phyloP scores from a whole-genome alignment of 2,329 filamentous ascomycete genomes.

The Verticillium isaacii region DNA sequence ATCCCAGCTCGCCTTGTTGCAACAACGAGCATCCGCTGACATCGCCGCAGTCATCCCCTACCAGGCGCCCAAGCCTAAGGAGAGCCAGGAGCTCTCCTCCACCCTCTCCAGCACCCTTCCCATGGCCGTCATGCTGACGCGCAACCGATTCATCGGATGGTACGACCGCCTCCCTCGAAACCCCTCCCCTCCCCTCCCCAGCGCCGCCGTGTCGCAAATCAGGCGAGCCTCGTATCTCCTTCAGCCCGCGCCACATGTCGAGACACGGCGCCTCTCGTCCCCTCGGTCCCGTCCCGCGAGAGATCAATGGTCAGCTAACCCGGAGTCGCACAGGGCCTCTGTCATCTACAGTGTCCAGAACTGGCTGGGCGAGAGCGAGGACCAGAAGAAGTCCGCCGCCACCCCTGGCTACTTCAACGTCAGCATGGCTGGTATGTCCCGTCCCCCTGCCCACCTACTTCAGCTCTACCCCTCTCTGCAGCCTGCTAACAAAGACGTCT shows the following conservation, averaged over 20 bases:
- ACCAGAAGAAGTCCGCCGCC: slow-evolving; percentile 55
- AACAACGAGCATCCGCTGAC: neutral
- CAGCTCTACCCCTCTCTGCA: neutral
- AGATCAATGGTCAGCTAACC: slow-evolving; percentile 1
- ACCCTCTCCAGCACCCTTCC: slow-evolving; percentile 74
- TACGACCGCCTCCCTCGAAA: slow-evolving; percentile 26
- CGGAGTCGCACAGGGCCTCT: slow-evolving; percentile 51
- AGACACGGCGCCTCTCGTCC: neutral
- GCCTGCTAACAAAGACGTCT: neutral
- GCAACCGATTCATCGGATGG: slow-evolving; percentile 76
- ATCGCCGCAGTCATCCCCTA: slow-evolving; percentile 73
- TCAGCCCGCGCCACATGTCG: neutral
- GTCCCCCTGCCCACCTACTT: neutral
- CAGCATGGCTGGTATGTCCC: slow-evolving; percentile 67
- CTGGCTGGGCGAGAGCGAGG: slow-evolving; percentile 72
- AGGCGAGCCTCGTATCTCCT: neutral
- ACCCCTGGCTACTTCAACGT: slow-evolving; percentile 71
- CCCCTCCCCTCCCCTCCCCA: neutral
- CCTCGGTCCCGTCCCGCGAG: neutral
- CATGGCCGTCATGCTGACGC: slow-evolving; percentile 93
- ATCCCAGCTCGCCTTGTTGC: neutral
- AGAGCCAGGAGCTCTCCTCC: slow-evolving; percentile 65
- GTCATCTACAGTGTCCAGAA: slow-evolving; percentile 70
- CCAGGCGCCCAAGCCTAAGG: slow-evolving; percentile 65
- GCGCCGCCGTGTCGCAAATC: neutral